phyloP scores from a whole-genome alignment of 2,329 filamentous ascomycete genomes.

The Colletotrichum tamarilloi region DNA sequence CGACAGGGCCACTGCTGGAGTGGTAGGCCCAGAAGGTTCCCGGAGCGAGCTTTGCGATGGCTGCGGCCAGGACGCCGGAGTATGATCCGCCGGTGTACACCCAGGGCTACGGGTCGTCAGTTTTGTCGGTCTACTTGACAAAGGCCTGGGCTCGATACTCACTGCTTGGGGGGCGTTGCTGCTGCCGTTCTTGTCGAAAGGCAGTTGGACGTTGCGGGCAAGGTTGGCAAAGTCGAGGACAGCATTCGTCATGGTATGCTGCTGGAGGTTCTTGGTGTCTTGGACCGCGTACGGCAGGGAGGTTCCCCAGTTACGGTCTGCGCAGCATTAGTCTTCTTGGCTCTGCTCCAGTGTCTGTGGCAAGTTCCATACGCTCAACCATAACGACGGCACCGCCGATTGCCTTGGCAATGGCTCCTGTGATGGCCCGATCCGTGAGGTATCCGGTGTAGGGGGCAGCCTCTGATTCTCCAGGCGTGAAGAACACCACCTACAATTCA shows the following conservation, averaged over 20 bases:
- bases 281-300: conserved; percentile 63
- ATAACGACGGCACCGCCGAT: conserved; percentile 65
- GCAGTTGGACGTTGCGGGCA: conserved; percentile 62
- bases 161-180: conserved; percentile 62
- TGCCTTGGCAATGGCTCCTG: conserved; percentile 62
- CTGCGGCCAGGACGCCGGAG: conserved; percentile 65
- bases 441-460: conserved; percentile 60
- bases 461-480: conserved; percentile 63
- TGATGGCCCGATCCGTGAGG: conserved; percentile 59
- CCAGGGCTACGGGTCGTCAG: conserved; percentile 56
- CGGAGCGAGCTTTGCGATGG: conserved; percentile 62
- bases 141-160: background rate
- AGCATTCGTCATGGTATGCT: conserved; percentile 64
- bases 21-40: conserved; percentile 72
- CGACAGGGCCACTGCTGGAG: conserved; percentile 64
- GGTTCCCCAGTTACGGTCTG: conserved; percentile 68
- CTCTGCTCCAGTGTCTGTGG: conserved; percentile 3
- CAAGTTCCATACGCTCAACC: conserved; percentile 58
- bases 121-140: fast-evolving
- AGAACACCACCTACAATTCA: conserved; percentile 53
- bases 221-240: conserved; percentile 66
- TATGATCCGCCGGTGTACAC: conserved; percentile 67
- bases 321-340: background rate
- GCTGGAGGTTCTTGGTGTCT: conserved; percentile 63
- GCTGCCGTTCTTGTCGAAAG: conserved; percentile 59